Evolutionary conservation across 2,329 filamentous ascomycete species (phyloP).

Genomic region (Claviceps sp.): DNA sequence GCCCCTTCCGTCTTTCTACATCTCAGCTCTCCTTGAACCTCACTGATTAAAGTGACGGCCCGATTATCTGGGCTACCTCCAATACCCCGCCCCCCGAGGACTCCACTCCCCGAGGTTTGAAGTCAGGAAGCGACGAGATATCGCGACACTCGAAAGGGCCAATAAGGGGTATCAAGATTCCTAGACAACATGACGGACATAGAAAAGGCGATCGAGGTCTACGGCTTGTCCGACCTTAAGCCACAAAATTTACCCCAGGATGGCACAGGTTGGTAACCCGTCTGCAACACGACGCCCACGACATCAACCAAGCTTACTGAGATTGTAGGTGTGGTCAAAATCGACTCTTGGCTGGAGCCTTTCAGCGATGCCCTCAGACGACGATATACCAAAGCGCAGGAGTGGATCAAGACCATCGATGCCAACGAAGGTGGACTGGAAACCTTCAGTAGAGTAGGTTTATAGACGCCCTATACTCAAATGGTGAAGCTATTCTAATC

Average conservation of each 20-base stretch:
- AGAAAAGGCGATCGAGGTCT: slow-evolving; percentile 1
- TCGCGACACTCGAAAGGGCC: neutral
- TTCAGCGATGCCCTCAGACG: slow-evolving; percentile 66
- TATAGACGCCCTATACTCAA: slow-evolving; percentile 1
- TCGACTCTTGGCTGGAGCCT: slow-evolving; percentile 83
- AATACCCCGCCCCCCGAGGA: neutral
- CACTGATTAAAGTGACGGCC: neutral
- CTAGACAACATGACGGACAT: slow-evolving; percentile 4
- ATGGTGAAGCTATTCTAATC: neutral
- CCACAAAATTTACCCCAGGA: slow-evolving; percentile 46
- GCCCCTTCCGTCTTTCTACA: neutral
- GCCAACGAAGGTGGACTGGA: slow-evolving; percentile 78
- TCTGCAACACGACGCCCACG: neutral
- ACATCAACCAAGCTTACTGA: slow-evolving; percentile 4
- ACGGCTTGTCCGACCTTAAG: slow-evolving; percentile 19
- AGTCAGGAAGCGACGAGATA: neutral
- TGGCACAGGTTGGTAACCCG: slow-evolving; percentile 48
- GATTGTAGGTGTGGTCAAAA: slow-evolving; percentile 59
- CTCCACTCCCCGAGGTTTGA: neutral
- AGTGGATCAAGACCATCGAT: slow-evolving; percentile 78
- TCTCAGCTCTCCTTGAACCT: neutral
- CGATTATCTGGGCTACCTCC: neutral
- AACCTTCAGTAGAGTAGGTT: slow-evolving; percentile 68
- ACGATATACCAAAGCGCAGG: slow-evolving; percentile 65
- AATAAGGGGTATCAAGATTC: neutral